These are phyloP conservation scores for Phytopythium ostracodes DNA, from an alignment of 352 stramenopile species.

Conservation along the genomic window DNA sequence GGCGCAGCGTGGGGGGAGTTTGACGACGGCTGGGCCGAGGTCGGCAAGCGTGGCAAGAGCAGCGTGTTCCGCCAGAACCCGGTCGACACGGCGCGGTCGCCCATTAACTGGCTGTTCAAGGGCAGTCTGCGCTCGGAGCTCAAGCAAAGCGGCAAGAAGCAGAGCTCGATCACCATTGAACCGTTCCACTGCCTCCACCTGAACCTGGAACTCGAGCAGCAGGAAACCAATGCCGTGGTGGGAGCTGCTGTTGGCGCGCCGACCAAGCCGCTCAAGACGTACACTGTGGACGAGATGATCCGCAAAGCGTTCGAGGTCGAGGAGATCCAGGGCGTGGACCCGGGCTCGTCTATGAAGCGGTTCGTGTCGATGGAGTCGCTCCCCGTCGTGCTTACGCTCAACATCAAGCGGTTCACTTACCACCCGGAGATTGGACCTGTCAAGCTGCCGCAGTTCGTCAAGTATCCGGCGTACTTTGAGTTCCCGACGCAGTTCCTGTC, in stretches of 20 bases:
- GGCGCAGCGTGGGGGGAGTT: slow-evolving; percentile 18
- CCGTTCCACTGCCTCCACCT: slow-evolving; percentile 85
- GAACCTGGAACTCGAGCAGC: slow-evolving; percentile 62
- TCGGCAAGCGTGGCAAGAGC: slow-evolving; percentile 74
- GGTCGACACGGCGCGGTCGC: slow-evolving; percentile 56
- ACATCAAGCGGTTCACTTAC: slow-evolving; percentile 86
- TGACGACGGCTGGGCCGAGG: slow-evolving; percentile 76
- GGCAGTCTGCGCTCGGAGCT: slow-evolving; percentile 73
- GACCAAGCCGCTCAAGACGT: slow-evolving; percentile 24
- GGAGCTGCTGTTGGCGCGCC: neutral
- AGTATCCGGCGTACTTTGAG: slow-evolving; percentile 67
- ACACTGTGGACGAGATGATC: slow-evolving; percentile 78
- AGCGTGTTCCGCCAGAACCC: slow-evolving; percentile 71
- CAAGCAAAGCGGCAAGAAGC: slow-evolving; percentile 64
- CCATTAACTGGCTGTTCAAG: slow-evolving; percentile 87
- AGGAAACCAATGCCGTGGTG: slow-evolving; percentile 12
- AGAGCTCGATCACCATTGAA: slow-evolving; percentile 82
- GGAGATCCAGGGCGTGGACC: slow-evolving; percentile 57
- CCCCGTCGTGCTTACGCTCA: slow-evolving; percentile 73
- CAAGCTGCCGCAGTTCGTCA: slow-evolving; percentile 82
- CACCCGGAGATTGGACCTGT: slow-evolving; percentile 71
- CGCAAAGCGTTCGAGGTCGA: slow-evolving; percentile 69
- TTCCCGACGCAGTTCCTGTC: slow-evolving; percentile 73
- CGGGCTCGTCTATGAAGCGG: slow-evolving; percentile 57
- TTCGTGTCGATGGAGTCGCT: slow-evolving; percentile 70